These are phyloP conservation scores for Globisporangium uncinulatum DNA, from an alignment of 352 stramenopile species.

Conservation along the genomic window DNA sequence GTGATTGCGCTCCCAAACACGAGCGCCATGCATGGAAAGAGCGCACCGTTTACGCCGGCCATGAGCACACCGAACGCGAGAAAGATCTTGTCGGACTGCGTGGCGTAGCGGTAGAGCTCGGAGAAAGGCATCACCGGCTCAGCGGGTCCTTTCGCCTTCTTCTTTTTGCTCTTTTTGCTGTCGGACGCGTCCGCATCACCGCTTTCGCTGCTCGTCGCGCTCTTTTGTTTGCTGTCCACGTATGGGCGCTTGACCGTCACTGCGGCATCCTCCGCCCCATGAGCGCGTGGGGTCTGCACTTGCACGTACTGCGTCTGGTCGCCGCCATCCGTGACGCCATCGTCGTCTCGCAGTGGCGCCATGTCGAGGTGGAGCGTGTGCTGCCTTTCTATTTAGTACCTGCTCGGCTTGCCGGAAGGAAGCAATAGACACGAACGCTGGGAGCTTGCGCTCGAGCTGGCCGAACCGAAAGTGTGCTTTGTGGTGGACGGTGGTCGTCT, in stretches of 20 bases:
- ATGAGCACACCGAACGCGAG: constrained; percentile 25
- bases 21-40: constrained; percentile 47
- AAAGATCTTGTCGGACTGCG: constrained; percentile 20
- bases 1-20: constrained; percentile 42
- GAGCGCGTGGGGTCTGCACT: neutral
- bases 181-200: neutral
- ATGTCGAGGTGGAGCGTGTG: too few species aligned
- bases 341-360: neutral
- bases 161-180: neutral
- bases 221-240: neutral
- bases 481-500: neutral
- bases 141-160: neutral
- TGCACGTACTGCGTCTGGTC: constrained; percentile 1
- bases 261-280: neutral
- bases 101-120: constrained; percentile 35
- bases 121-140: constrained; percentile 16
- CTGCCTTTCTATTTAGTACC: too few species aligned
- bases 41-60: constrained; percentile 28
- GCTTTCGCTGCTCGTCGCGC: neutral
- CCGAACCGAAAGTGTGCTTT: too few species aligned
- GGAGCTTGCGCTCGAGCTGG: too few species aligned
- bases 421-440: neutral
- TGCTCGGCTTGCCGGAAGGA: neutral
- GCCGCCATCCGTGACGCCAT: neutral
- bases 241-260: neutral